Conservation (phyloP, 495 filamentous ascomycete genomes). For the Penicillium pulvis region DNA sequence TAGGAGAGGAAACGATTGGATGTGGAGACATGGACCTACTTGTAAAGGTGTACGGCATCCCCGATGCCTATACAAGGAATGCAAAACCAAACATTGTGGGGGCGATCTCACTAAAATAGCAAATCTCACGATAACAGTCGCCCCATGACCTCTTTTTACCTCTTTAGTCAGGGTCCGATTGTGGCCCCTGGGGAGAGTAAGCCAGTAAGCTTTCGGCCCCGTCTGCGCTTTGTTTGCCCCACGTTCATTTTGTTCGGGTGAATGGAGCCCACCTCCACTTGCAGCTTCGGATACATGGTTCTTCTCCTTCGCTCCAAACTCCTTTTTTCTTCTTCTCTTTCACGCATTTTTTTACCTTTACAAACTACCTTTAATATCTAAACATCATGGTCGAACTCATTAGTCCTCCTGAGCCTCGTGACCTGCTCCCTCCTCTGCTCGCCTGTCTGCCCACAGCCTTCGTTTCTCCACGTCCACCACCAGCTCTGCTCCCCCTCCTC, state of each 20-base stretch:
- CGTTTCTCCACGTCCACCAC: constrained; percentile 73
- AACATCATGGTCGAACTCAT: constrained; percentile 56
- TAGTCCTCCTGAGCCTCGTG: constrained; percentile 62
- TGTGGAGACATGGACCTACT: too few species aligned
- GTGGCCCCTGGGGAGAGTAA: constrained; percentile 6
- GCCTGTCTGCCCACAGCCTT: constrained; percentile 85
- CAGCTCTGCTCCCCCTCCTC: constrained; percentile 76
- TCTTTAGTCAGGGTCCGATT: constrained; percentile 1
- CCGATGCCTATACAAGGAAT: not conserved
- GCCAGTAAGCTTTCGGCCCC: constrained; percentile 13
- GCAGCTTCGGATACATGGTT: constrained; percentile 6
- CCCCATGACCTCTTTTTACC: not conserved
- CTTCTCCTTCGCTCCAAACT: not conserved
- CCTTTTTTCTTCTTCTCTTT: constrained; percentile 4
- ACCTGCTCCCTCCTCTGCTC: constrained; percentile 73
- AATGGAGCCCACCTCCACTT: constrained; percentile 27
- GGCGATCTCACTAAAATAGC: not conserved
- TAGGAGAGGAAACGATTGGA: not conserved
- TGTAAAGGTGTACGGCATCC: too few species aligned
- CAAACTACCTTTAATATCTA: not conserved
- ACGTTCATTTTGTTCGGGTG: constrained; percentile 27
- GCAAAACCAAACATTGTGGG: not conserved
- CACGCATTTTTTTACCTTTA: not conserved
- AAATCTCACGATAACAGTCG: not conserved
- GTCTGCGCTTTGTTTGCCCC: constrained; percentile 15